Evolutionary conservation across 495 filamentous ascomycete species (phyloP), one percentile per base, ranked within the genome.

Genomic region (Neurospora tetraspora): DNA sequence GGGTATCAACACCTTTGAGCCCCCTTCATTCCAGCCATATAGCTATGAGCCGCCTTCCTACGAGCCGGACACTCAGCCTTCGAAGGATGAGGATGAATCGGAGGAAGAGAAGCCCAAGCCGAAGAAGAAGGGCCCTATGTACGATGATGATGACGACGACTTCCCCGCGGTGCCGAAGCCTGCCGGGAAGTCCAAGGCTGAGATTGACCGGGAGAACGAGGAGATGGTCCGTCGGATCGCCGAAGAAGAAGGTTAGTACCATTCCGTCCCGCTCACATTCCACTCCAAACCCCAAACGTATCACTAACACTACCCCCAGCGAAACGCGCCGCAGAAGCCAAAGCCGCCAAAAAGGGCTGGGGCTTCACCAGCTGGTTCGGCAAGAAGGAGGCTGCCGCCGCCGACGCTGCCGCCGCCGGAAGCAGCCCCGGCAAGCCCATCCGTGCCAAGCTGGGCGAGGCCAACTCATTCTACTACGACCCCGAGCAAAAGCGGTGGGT

Each of bases 401-500:
- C 39, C 34, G 61, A 73, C 2, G 20, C 73, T 42, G 75, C 69
- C 65, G 71, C 73, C 6, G 72, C 61, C 27, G 59, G 80, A 12
- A 78, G 81, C 39, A 80, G 76, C 39, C 80, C 85, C 7, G 89
- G 90, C 73, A 88, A 89, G 53, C 94, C 96, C 59, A 95, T 98
- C 82, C 89, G 88, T 77, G 96, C 96, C 69, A 98, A 99, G 78
- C 89, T 99, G 37, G 96, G 96, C 73, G 96, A 99, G 81, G 91
- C 95, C 76, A 96, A 87, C 77, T 92, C 89, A 12, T 98, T 99
- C 82, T 91, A 94, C 75, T 99, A 95, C 74, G 96, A 99, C 80
- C 90, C 92, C 5, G 92, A 97, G 27, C 86, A 97, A 71, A 96
- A 96, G 86, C 93, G 95, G 78, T 99, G 96, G 96, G 88, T 99